These are phyloP conservation scores for Podila epigama DNA, from an alignment of 192 early-diverging fungal genomes.

Conservation along the genomic window DNA sequence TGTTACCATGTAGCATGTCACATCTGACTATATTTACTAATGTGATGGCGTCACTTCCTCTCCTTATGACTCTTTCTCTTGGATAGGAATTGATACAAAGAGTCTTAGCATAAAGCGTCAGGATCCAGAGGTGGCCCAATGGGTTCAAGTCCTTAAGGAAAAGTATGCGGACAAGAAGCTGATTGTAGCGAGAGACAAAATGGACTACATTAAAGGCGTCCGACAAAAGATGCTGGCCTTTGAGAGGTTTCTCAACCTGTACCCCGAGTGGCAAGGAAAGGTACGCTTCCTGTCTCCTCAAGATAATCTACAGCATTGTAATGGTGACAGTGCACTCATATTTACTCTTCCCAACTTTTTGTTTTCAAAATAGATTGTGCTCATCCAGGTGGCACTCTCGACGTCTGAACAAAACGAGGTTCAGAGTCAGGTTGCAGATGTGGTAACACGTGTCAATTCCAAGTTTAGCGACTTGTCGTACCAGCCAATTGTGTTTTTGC, in stretches of 20 bases:
- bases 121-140: constrained; percentile 75
- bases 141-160: constrained; percentile 79
- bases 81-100: constrained; percentile 74
- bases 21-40: too few relatives aligned
- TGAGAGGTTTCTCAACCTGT: constrained; percentile 84
- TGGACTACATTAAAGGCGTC: constrained; percentile 96
- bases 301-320: too few relatives aligned
- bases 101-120: constrained; percentile 76
- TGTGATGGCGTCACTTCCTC: background rate
- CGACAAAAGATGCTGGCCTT: constrained; percentile 94
- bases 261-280: constrained; percentile 92
- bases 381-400: constrained; percentile 94
- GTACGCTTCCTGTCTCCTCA: too few relatives aligned
- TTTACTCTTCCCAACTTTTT: background rate
- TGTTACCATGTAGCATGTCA: too few relatives aligned
- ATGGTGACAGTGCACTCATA: too few relatives aligned
- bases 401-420: constrained; percentile 92
- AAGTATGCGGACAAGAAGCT: constrained; percentile 93
- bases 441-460: constrained; percentile 93
- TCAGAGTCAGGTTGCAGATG: constrained; percentile 86
- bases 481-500: constrained; percentile 88
- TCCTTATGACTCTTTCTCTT: constrained; percentile 51
- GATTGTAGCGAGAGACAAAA: constrained; percentile 94
- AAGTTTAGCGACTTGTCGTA: constrained; percentile 91
- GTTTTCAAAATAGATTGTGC: constrained; percentile 73